These are phyloP conservation scores for Backusella tuberculispora DNA, from an alignment of 192 early-diverging fungal species.

Conservation along the genomic window DNA sequence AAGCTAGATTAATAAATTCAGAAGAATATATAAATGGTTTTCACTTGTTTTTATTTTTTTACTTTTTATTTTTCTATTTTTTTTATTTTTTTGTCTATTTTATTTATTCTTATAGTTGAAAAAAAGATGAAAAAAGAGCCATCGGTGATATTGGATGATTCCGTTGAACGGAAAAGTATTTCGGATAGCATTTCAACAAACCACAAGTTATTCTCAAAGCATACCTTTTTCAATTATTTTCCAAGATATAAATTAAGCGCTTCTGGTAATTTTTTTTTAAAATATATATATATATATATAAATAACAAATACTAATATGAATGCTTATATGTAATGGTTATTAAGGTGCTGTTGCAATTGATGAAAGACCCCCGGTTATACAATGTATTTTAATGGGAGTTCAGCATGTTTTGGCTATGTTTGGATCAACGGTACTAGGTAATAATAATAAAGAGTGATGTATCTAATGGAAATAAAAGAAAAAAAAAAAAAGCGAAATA, in stretches of 20 bases:
- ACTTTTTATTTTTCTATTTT: slow-evolving; percentile 6
- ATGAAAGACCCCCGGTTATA: slow-evolving; percentile 43
- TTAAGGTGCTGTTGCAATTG: slow-evolving; percentile 33
- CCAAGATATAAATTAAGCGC: slow-evolving; percentile 13
- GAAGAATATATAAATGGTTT: neutral
- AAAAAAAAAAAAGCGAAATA: neutral
- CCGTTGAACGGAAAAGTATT: neutral
- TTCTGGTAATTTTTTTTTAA: slow-evolving; percentile 1
- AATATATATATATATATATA: neutral
- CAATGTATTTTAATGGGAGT: slow-evolving; percentile 46
- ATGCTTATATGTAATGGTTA: neutral
- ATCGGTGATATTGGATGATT: neutral
- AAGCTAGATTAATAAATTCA: neutral
- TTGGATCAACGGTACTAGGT: slow-evolving; percentile 57
- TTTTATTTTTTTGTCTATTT: neutral
- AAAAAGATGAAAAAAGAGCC: slow-evolving; percentile 11
- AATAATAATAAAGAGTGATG: neutral
- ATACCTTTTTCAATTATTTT: slow-evolving; percentile 9
- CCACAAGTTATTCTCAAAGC: neutral
- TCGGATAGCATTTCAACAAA: neutral
- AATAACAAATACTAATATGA: neutral
- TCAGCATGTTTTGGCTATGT: slow-evolving; percentile 62
- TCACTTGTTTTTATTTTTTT: neutral
- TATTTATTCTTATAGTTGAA: neutral
- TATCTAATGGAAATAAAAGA: neutral